phyloP scores from a whole-genome alignment of 176 grass and related monocot genomes.

The Avena atlantica region DNA sequence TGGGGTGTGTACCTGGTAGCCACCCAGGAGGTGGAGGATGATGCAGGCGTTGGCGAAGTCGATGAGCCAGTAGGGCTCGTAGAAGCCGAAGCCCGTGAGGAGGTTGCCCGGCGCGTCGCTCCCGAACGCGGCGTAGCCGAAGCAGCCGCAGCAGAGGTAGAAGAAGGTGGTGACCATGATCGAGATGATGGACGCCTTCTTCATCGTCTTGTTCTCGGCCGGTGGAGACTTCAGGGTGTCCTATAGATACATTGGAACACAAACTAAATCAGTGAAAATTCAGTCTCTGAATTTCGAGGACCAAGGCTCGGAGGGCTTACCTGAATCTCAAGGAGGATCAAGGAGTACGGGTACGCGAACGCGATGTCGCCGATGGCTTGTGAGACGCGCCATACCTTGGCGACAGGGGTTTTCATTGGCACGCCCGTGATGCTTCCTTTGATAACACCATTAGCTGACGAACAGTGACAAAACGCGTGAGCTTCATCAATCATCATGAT shows the following conservation, averaged over 20 bases:
- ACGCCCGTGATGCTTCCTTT: constrained; percentile 68
- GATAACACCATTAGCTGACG: constrained; percentile 68
- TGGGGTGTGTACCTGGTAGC: constrained; percentile 57
- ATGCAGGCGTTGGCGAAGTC: constrained; percentile 86
- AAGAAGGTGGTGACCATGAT: constrained; percentile 82
- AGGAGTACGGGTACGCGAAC: constrained; percentile 67
- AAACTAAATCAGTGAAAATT: neutral
- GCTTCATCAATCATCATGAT: neutral
- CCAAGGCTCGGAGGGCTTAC: constrained; percentile 10
- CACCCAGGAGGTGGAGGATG: constrained; percentile 72
- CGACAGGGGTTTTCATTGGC: constrained; percentile 29
- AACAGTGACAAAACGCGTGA: constrained; percentile 9
- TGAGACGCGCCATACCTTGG: constrained; percentile 71
- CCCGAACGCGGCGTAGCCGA: constrained; percentile 82
- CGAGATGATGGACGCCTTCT: constrained; percentile 66
- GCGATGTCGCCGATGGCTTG: constrained; percentile 73
- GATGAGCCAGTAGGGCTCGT: constrained; percentile 78
- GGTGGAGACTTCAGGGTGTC: constrained; percentile 76
- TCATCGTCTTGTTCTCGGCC: constrained; percentile 84
- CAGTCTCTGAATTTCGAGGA: neutral
- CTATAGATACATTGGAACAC: constrained; percentile 16
- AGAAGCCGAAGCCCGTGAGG: constrained; percentile 80
- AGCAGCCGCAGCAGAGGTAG: constrained; percentile 92
- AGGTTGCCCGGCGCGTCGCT: constrained; percentile 77
- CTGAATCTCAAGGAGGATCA: constrained; percentile 78